Evolutionary conservation across 2,329 filamentous ascomycete species (phyloP), one percentile per base, ranked within the genome.

Genomic region (Fusarium cyanostomum): DNA sequence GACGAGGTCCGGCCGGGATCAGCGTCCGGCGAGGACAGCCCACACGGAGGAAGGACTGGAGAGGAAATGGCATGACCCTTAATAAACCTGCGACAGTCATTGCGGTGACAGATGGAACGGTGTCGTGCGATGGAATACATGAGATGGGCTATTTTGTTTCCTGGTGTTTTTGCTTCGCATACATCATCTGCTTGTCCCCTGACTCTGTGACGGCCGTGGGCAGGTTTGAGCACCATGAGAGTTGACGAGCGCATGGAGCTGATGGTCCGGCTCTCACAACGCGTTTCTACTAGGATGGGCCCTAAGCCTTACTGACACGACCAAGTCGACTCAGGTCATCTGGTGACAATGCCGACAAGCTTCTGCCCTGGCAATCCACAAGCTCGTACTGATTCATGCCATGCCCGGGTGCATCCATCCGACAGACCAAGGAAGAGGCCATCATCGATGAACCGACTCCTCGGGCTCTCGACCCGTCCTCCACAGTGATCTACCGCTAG

Each of bases 1-100:
- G 52, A 41, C 12, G 21, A 15, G 12, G 26, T 18, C 16, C 24
- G 45, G 37, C 50, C 39, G 59, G 55, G 55, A 34, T 62, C 28
- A 54, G 34, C 39, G 44, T 16, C 41, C 35, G 51, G 45, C 39
- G 30, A 31, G 15, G 50, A 26, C 11, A 34, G 18, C 28, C 42
- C 38, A 48, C 45, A 16, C 31, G 41, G 30, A 42, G 28, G 13
- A 3, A 10, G 13, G 37, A 27, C 15, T 27, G 38, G 38, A 10
- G 8, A 10, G 8, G 8, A 15, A 15, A 8, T 38, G 33, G 31
- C 18, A 44, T 30, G 41, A 44, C 30, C 37, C 44, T 38, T 54
- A 50, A 54, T 58, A 21, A 34, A 42, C 28, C 16, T 27, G 42
- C 8, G 21, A 24, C 30, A 26, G n/a, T 6, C 7, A 21, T 12